Evolutionary conservation across 78 protist species (phyloP).

Genomic region (Dictyostelium firmibasis): DNA sequence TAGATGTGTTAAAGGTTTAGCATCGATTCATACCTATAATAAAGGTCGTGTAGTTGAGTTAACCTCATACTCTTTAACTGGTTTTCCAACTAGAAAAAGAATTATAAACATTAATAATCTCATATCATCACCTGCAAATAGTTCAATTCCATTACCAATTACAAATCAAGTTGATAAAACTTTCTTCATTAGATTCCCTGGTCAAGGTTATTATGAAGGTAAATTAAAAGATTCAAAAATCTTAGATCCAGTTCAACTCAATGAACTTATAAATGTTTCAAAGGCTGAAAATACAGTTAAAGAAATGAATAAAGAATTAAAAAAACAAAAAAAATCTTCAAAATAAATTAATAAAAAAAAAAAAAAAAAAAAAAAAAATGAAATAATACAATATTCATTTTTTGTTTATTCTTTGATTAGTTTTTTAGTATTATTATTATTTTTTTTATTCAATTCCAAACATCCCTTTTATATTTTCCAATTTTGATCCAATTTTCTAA

Average conservation of each 20-base stretch:
- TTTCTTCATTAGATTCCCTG: background rate
- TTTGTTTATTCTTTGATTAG: too few relatives aligned
- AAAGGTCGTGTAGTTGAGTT: conserved; percentile 19
- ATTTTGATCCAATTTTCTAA: conserved; percentile 2
- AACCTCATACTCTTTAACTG: background rate
- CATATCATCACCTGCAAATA: background rate
- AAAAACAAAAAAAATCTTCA: background rate
- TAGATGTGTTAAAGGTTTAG: background rate
- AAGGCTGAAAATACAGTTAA: background rate
- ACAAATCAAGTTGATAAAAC: background rate
- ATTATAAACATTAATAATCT: background rate
- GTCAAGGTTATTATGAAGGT: background rate
- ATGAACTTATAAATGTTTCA: background rate
- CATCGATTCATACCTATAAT: background rate
- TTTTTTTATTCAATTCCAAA: background rate
- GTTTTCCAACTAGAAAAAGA: conserved; percentile 8
- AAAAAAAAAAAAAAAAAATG: background rate
- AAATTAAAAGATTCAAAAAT: background rate
- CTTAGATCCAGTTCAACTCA: background rate
- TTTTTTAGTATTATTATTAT: too few relatives aligned
- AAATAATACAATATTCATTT: too few relatives aligned
- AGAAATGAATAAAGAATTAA: background rate
- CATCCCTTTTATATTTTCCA: conserved; percentile 11
- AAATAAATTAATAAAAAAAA: too few relatives aligned
- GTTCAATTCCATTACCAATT: background rate